phyloP scores from a whole-genome alignment of 1,284 basidiomycete species.

The Mrakiaceae sp. region DNA sequence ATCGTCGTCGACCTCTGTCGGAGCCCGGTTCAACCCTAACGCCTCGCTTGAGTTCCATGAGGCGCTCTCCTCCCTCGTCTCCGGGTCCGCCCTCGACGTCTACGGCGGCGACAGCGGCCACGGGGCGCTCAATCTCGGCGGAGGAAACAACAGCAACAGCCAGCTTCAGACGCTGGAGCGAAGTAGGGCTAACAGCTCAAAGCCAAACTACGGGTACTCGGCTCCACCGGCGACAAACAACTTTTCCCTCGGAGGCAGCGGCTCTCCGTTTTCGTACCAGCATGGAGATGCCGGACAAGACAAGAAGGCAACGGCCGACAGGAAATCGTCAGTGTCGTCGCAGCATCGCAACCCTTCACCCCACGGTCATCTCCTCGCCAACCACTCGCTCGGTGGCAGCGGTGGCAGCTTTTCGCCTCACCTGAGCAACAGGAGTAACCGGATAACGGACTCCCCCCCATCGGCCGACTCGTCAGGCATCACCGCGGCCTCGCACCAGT shows the following conservation, averaged over 20 bases:
- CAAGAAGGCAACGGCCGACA: neutral
- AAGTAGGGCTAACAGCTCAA: neutral
- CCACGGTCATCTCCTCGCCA: neutral
- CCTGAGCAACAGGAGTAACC: too few relatives aligned
- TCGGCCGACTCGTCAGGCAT: neutral
- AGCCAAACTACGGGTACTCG: neutral
- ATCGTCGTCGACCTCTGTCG: too few relatives aligned
- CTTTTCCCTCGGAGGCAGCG: neutral
- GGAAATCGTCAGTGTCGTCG: neutral
- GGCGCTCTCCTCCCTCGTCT: slow-evolving; percentile 14
- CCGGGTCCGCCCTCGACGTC: neutral
- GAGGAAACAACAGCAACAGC: too few relatives aligned
- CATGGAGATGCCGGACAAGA: neutral
- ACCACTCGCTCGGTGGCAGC: neutral
- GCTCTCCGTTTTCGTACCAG: neutral
- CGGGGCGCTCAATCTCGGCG: neutral
- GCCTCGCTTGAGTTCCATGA: slow-evolving; percentile 11
- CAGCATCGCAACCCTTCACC: neutral
- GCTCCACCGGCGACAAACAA: neutral
- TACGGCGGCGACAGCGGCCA: neutral
- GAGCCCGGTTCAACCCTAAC: neutral
- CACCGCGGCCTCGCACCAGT: neutral
- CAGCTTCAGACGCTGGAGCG: too few relatives aligned
- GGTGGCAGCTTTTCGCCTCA: neutral
- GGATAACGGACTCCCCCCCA: neutral